phyloP scores from a whole-genome alignment of 2,329 filamentous ascomycete genomes.

The Amphichorda felina region DNA sequence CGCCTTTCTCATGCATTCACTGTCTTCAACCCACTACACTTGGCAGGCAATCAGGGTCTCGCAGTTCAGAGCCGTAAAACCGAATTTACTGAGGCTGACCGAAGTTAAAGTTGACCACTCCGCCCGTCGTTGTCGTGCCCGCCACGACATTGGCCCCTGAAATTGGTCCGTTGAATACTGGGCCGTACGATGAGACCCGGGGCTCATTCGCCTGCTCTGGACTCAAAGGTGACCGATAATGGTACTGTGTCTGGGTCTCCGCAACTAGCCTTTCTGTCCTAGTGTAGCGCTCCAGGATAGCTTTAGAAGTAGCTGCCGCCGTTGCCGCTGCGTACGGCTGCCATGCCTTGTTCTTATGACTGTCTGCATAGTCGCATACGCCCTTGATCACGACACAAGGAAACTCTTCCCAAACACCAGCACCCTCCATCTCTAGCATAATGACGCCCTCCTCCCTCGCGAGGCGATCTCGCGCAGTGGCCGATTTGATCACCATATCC shows the following conservation, averaged over 20 bases:
- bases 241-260: neutral
- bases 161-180: too few species aligned
- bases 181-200: too few species aligned
- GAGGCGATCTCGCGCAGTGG: neutral
- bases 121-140: too few species aligned
- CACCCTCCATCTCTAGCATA: constrained; percentile 20
- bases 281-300: constrained; percentile 1
- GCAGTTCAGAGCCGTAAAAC: too few species aligned
- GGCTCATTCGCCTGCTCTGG: too few species aligned
- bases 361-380: constrained; percentile 19
- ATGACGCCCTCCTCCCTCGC: neutral
- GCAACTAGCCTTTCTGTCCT: neutral
- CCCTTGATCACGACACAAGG: constrained; percentile 26
- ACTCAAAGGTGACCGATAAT: too few species aligned
- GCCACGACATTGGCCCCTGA: too few species aligned
- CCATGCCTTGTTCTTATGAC: constrained; percentile 16
- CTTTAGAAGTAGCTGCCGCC: constrained; percentile 18
- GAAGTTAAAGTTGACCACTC: too few species aligned
- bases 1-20: too few species aligned
- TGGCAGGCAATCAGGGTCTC: too few species aligned
- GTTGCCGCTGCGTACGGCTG: constrained; percentile 24
- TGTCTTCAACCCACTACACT: too few species aligned
- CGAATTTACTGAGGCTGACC: too few species aligned
- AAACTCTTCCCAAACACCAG: constrained; percentile 16
- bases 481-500: constrained; percentile 1